Evolutionary conservation across 352 stramenopile species (phyloP).

Genomic region (Phytophthora quininea): DNA sequence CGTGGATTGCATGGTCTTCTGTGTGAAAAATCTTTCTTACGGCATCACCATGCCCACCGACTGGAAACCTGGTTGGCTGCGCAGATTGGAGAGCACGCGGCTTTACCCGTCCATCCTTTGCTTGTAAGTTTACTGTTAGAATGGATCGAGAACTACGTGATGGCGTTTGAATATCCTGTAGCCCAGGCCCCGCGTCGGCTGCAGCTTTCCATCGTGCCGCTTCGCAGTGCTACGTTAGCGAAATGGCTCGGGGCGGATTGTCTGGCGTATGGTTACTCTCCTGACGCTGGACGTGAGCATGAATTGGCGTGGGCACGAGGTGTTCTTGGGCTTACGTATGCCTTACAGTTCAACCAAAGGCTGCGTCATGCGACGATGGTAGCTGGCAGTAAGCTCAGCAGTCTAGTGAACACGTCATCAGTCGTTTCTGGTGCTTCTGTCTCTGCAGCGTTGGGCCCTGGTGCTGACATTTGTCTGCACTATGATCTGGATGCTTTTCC

Average conservation of each 20-base stretch:
- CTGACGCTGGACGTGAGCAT: constrained; percentile 18
- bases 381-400: constrained; percentile 58
- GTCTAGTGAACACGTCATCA: constrained; percentile 37
- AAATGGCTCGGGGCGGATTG: constrained; percentile 46
- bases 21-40: constrained; percentile 70
- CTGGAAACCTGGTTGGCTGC: constrained; percentile 59
- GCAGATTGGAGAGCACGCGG: constrained; percentile 45
- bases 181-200: constrained; percentile 51
- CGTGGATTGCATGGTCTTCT: constrained; percentile 58
- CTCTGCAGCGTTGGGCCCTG: constrained; percentile 32
- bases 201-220: constrained; percentile 68
- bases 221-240: constrained; percentile 40
- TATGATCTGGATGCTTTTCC: constrained; percentile 57
- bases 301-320: constrained; percentile 43
- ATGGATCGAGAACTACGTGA: constrained; percentile 80
- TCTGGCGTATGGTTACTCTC: constrained; percentile 17
- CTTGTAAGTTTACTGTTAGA: constrained; percentile 61
- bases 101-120: constrained; percentile 59
- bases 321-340: constrained; percentile 57
- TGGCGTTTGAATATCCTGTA: constrained; percentile 79
- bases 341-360: constrained; percentile 73
- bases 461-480: constrained; percentile 54
- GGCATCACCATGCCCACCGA: constrained; percentile 58
- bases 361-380: constrained; percentile 59
- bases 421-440: constrained; percentile 27